Conservation (phyloP, 2,329 filamentous ascomycete species). For the Scytalidium lignicola region DNA sequence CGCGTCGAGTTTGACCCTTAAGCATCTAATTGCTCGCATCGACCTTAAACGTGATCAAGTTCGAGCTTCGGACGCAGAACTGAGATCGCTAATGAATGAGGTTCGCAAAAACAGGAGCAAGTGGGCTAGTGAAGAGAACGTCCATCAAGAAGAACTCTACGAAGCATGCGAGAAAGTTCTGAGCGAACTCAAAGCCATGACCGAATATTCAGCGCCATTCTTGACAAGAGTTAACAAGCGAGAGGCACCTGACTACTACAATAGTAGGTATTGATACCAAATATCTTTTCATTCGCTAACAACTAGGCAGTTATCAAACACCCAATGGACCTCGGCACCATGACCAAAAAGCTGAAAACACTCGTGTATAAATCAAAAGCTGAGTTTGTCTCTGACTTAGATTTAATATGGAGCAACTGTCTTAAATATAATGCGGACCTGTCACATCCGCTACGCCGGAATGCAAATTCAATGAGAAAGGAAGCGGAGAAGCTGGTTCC, state of each 20-base stretch:
- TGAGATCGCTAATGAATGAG: conserved; percentile 91
- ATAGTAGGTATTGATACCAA: conserved; percentile 57
- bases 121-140: conserved; percentile 96
- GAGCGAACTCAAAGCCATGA: conserved; percentile 94
- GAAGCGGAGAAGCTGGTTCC: conserved; percentile 96
- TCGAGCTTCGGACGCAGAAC: conserved; percentile 84
- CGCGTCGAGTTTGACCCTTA: conserved; percentile 90
- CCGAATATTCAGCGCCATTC: conserved; percentile 95
- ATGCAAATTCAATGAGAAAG: conserved; percentile 94
- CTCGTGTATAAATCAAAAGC: conserved; percentile 81
- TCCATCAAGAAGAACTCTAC: conserved; percentile 96
- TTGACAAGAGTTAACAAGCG: conserved; percentile 92
- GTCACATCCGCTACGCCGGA: conserved; percentile 80
- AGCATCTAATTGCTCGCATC: conserved; percentile 93
- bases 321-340: conserved; percentile 94
- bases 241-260: conserved; percentile 93
- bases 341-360: conserved; percentile 95
- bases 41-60: conserved; percentile 90
- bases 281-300: conserved; percentile 28
- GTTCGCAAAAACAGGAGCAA: conserved; percentile 97
- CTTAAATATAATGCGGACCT: conserved; percentile 91
- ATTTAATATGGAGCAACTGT: conserved; percentile 96
- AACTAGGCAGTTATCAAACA: conserved; percentile 76
- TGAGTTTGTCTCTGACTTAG: conserved; percentile 90
- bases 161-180: conserved; percentile 95